phyloP scores from a whole-genome alignment of 2,329 filamentous ascomycete genomes.

The Clonostachys solani region DNA sequence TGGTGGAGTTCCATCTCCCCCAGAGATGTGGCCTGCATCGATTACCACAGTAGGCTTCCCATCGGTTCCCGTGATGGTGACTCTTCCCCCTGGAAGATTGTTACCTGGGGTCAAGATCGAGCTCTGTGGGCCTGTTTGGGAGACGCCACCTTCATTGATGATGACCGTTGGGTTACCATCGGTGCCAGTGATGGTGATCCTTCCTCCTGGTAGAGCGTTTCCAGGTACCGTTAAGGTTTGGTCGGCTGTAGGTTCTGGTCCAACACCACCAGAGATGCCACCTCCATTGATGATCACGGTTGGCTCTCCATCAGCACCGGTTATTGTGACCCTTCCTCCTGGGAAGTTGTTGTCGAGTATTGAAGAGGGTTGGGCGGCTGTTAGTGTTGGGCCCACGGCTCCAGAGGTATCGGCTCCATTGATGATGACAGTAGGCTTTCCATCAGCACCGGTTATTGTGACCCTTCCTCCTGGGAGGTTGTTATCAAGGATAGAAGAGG shows the following conservation, averaged over 20 bases:
- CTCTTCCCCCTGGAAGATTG: not conserved
- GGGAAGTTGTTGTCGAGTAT: not conserved
- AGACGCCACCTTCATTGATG: not conserved
- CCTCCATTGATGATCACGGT: slow-evolving; percentile 2
- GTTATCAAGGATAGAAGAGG: not conserved
- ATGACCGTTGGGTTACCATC: slow-evolving; percentile 4
- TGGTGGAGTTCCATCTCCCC: not conserved
- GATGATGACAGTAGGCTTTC: slow-evolving; percentile 3
- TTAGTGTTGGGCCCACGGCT: too few species aligned
- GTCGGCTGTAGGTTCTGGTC: too few species aligned
- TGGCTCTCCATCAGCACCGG: slow-evolving; percentile 1
- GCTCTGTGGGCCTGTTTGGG: not conserved
- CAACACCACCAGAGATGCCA: not conserved
- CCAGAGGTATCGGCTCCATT: not conserved
- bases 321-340: not conserved
- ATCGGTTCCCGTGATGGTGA: slow-evolving; percentile 2
- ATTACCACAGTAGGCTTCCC: slow-evolving; percentile 1
- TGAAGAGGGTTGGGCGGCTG: not conserved
- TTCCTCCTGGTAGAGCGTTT: not conserved
- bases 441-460: slow-evolving; percentile 1
- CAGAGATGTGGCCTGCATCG: not conserved
- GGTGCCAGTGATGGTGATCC: not conserved
- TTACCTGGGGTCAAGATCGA: not conserved
- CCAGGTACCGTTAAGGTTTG: not conserved
- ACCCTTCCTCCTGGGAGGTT: not conserved